Evolutionary conservation across 768 basidiomycete species (phyloP).

Genomic region (Pleurotus tuoliensis): DNA sequence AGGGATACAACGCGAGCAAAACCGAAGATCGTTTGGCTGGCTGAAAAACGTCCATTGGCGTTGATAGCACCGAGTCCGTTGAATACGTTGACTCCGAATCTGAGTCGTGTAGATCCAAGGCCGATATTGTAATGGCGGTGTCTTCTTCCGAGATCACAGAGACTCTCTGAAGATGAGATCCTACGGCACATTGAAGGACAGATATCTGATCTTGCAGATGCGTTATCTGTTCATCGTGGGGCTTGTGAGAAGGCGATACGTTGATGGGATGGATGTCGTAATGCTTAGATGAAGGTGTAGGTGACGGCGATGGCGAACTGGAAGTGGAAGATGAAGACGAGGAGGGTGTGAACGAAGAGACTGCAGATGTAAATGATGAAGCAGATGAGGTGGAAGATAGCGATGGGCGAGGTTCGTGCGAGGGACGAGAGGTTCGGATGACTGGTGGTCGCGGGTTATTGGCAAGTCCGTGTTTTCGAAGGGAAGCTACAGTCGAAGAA

Average conservation of each 20-base stretch:
- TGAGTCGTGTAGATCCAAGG: not conserved
- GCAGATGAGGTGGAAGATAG: not conserved
- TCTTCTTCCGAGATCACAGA: constrained; percentile 1
- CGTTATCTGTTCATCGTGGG: not conserved
- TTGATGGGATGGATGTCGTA: not conserved
- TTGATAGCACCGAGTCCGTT: not conserved
- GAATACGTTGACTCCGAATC: constrained; percentile 4
- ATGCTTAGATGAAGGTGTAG: not conserved
- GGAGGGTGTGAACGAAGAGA: not conserved
- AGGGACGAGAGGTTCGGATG: not conserved
- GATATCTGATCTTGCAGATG: constrained; percentile 4
- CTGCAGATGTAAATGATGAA: not conserved
- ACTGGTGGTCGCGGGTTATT: not conserved
- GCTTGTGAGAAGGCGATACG: no score
- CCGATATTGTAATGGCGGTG: not conserved
- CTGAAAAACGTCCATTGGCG: not conserved
- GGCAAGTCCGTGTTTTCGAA: constrained; percentile 1
- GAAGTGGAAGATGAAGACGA: not conserved
- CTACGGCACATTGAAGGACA: not conserved
- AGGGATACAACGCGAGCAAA: not conserved
- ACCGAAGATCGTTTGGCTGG: constrained; percentile 1
- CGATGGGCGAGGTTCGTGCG: not conserved
- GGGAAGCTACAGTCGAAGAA: not conserved
- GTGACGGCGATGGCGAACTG: not conserved
- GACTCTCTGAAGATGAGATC: not conserved